Base-by-base conservation (phyloP, 2,329 filamentous ascomycete genomes). In the Curvularia sp. region DNA sequence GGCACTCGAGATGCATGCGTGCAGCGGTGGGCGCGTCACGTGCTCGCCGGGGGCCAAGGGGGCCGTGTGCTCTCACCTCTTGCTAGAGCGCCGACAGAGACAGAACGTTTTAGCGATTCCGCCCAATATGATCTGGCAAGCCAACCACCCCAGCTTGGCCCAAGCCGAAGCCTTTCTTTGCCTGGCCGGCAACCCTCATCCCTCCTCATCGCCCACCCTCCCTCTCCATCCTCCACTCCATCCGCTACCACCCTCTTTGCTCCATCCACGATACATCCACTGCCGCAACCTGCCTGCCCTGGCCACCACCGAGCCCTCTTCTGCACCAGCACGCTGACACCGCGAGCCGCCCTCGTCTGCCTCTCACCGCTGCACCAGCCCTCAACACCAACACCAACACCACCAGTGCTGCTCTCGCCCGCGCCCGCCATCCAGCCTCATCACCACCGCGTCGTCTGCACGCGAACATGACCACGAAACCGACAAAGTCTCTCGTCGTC, bases 391-490 rank as follows among this genome's bases (percentile, higher is more conserved):
- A 49, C 51, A 47, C 49, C 10, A 33, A 15, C 31, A 4, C 31
- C 3, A 2, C 10, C 31, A 12, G 5, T 6, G 13, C 5, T 12
- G 5, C 33, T 15, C 12, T 35, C 33, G 33, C 13, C 33, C 15
- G 13, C 33, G 5, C 2, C 15, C 35, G 6, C 15, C 35, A 38
- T 51, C 61, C 30, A 62, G 62, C 55, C 66, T 64, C 58, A 57
- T 67, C 63, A 57, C 61, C 28, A 24, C 28, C 69, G 62, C 67
- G 53, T 63, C 54, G 50, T 56, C 64, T 46, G 58, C 62, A 55
- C 55, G 63, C 65, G 52, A 75, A 70, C 67, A 76, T 76, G 73
- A 66, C 74, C 56, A 53, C 72, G 60, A 77, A 74, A 58, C 49
- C 51, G 65, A 56, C 67, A 51, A 77, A 73, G 72, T 68, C 72